These are phyloP conservation scores for Naganishia kalamii DNA, from an alignment of 768 basidiomycete genomes.

Conservation along the genomic window DNA sequence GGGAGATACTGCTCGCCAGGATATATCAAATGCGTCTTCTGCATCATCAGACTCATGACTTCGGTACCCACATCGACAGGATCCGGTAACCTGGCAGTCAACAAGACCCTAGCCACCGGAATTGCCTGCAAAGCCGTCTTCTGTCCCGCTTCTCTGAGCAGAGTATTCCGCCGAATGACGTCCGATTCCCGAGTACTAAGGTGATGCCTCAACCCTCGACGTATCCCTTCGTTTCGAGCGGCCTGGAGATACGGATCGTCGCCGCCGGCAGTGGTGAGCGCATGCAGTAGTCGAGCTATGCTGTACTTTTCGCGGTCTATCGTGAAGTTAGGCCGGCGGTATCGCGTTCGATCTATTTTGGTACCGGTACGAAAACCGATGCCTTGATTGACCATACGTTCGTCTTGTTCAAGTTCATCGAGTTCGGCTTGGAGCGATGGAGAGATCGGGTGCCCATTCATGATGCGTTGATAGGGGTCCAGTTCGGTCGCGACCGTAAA, in stretches of 20 bases:
- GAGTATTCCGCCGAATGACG: slow-evolving; percentile 2
- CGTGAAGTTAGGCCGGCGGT: background rate
- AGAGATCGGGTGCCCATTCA: background rate
- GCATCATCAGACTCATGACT: slow-evolving; percentile 3
- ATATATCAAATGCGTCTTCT: background rate
- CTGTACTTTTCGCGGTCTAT: slow-evolving; percentile 1
- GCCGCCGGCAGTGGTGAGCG: background rate
- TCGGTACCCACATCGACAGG: slow-evolving; percentile 4
- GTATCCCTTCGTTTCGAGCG: background rate
- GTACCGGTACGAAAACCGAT: background rate
- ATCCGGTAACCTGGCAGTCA: background rate
- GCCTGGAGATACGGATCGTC: background rate
- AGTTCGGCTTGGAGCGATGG: slow-evolving; percentile 6
- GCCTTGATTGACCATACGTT: background rate
- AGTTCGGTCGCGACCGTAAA: slow-evolving; percentile 1
- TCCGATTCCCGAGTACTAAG: slow-evolving; percentile 11
- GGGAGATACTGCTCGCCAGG: background rate
- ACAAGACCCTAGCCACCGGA: background rate
- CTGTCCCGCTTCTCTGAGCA: slow-evolving; percentile 4
- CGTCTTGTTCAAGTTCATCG: background rate
- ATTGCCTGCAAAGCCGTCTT: slow-evolving; percentile 3
- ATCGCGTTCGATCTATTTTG: background rate
- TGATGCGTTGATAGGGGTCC: slow-evolving; percentile 10
- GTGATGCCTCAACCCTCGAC: background rate
- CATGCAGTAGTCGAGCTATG: background rate